Evolutionary conservation across 495 filamentous ascomycete species (phyloP).

Genomic region (Physcia stellaris): DNA sequence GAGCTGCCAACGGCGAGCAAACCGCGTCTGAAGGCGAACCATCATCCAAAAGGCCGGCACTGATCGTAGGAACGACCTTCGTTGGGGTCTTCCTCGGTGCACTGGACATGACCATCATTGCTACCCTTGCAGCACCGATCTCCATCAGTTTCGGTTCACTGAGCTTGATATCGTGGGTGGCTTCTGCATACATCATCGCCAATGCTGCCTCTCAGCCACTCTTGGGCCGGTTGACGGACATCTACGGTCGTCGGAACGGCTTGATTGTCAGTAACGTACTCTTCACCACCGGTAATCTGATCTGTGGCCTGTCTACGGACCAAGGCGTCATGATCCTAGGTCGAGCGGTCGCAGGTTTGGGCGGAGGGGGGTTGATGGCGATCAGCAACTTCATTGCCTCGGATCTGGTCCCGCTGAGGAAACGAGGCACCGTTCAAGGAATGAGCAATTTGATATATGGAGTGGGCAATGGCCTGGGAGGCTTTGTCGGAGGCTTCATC

Average conservation of each 20-base stretch:
- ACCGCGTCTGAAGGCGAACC: too few species aligned
- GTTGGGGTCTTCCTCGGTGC: too few species aligned
- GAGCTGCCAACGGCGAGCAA: too few species aligned
- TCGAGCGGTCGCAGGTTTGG: slow-evolving; percentile 54
- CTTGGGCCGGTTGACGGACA: slow-evolving; percentile 57
- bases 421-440: slow-evolving; percentile 54
- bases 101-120: slow-evolving; percentile 62
- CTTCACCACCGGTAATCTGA: slow-evolving; percentile 52
- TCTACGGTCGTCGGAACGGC: slow-evolving; percentile 50
- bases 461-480: slow-evolving; percentile 51
- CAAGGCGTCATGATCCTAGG: slow-evolving; percentile 49
- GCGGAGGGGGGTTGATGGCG: slow-evolving; percentile 56
- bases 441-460: slow-evolving; percentile 56
- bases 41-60: too few species aligned
- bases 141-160: slow-evolving; percentile 54
- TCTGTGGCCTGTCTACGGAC: slow-evolving; percentile 48
- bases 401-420: slow-evolving; percentile 56
- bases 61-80: too few species aligned
- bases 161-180: slow-evolving; percentile 57
- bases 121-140: slow-evolving; percentile 56
- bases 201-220: slow-evolving; percentile 60
- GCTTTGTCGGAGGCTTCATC: slow-evolving; percentile 54
- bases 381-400: slow-evolving; percentile 54
- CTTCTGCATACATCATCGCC: slow-evolving; percentile 57
- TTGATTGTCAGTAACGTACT: slow-evolving; percentile 51